Evolutionary conservation across 1,284 basidiomycete genomes (phyloP).

Genomic region (Apiotrichum gracile): DNA sequence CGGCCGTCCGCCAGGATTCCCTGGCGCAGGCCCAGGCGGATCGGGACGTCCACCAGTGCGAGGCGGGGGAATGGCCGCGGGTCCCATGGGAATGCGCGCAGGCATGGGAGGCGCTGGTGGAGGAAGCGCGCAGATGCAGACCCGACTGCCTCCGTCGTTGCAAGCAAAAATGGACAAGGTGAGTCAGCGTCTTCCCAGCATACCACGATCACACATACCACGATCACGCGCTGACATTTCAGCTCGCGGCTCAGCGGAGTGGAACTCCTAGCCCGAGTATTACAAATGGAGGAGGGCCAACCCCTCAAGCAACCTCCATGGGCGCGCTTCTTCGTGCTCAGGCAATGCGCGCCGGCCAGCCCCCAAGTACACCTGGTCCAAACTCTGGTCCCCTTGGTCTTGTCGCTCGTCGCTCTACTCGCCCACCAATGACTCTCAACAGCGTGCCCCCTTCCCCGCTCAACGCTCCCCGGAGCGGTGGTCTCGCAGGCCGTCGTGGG

Average conservation of each 20-base stretch:
- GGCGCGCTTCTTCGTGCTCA: constrained; percentile 38
- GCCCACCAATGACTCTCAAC: constrained; percentile 30
- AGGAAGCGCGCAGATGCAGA: constrained; percentile 27
- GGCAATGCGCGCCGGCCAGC: constrained; percentile 23
- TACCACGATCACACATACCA: not conserved
- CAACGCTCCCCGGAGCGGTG: constrained; percentile 21
- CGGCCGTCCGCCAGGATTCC: not conserved
- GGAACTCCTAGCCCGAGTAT: constrained; percentile 7
- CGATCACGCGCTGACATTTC: constrained; percentile 1
- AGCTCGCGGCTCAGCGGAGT: constrained; percentile 15
- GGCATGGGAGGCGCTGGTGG: constrained; percentile 17
- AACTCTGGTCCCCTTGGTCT: constrained; percentile 40
- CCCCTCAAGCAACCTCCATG: constrained; percentile 40
- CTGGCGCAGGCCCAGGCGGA: not conserved
- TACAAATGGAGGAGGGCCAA: constrained; percentile 14
- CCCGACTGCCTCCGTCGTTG: constrained; percentile 67
- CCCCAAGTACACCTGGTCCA: constrained; percentile 22
- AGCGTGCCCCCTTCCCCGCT: constrained; percentile 6
- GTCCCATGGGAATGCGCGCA: constrained; percentile 34
- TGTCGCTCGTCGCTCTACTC: constrained; percentile 37
- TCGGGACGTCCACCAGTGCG: not conserved
- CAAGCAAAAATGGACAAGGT: constrained; percentile 82
- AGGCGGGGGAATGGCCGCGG: constrained; percentile 16
- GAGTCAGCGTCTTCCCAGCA: no score
- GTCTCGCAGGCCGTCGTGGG: constrained; percentile 33